A percentile compares a stretch with the other conserved stretches of the same genome.
Evolutionary conservation across 78 protist species (phyloP).

Genomic region (Dictyostelium capitatum): DNA sequence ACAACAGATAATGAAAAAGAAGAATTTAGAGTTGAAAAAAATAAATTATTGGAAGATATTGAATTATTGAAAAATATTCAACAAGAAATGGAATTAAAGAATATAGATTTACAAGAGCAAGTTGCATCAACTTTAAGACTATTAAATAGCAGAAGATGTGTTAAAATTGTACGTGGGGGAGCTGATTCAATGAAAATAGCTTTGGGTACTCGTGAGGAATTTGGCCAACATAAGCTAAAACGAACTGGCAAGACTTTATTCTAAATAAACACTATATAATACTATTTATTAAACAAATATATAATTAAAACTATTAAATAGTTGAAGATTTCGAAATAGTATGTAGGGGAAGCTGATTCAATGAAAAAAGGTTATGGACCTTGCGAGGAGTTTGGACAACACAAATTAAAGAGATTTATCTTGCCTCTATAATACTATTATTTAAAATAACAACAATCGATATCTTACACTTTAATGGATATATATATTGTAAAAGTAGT

Average conservation of each 20-base stretch:
- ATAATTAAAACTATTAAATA: too few relatives aligned
- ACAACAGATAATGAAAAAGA: slow-evolving; percentile 8
- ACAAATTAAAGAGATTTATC: too few relatives aligned
- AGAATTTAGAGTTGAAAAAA: neutral
- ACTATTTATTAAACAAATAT: too few relatives aligned
- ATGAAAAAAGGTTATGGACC: too few relatives aligned
- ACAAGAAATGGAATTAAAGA: neutral
- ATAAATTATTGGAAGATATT: neutral
- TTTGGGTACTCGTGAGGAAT: slow-evolving; percentile 14
- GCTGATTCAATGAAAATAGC: slow-evolving; percentile 68
- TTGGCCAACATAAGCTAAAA: slow-evolving; percentile 50
- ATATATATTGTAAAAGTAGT: too few relatives aligned
- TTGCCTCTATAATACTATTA: too few relatives aligned
- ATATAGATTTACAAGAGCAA: slow-evolving; percentile 50
- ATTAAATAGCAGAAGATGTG: slow-evolving; percentile 26
- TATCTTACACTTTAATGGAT: too few relatives aligned
- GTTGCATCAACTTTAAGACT: slow-evolving; percentile 61
- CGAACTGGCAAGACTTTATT: neutral
- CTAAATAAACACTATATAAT: too few relatives aligned
- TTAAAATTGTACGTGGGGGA: slow-evolving; percentile 52
- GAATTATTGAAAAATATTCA: neutral
- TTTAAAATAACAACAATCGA: too few relatives aligned
- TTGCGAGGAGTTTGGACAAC: too few relatives aligned
- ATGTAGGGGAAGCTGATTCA: too few relatives aligned
- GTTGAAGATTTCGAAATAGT: too few relatives aligned